These are phyloP conservation scores for Phytopythium boreale DNA, from an alignment of 352 stramenopile genomes.

Conservation along the genomic window DNA sequence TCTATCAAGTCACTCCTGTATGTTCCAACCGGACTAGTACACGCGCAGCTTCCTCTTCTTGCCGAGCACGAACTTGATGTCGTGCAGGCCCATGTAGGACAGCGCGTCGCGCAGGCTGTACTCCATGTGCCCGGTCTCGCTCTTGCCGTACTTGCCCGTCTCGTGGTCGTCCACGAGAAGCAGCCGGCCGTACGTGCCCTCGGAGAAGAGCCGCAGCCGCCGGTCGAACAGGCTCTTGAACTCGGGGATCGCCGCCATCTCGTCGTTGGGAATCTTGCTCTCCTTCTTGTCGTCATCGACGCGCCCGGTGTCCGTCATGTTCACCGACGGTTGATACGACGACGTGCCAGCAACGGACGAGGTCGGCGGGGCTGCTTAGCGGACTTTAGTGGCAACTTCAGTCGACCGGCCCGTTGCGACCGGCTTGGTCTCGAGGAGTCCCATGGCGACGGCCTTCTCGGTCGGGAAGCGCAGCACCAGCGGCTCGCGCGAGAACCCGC, in stretches of 20 bases:
- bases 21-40: neutral
- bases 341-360: neutral
- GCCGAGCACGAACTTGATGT: conserved; percentile 31
- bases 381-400: conserved; percentile 4
- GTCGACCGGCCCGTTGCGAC: neutral
- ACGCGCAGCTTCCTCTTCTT: conserved; percentile 9
- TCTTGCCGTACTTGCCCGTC: conserved; percentile 12
- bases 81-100: conserved; percentile 22
- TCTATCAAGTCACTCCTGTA: too few species aligned
- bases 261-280: neutral
- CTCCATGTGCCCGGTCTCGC: conserved; percentile 16
- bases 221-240: conserved; percentile 31
- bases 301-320: neutral
- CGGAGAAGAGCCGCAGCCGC: conserved; percentile 16
- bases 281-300: neutral
- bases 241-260: neutral
- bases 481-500: conserved; percentile 21
- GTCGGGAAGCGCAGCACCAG: conserved; percentile 16
- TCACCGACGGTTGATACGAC: neutral
- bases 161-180: conserved; percentile 26
- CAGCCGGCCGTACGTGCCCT: conserved; percentile 20
- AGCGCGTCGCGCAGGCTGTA: conserved; percentile 27
- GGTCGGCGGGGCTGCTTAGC: neutral
- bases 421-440: conserved; percentile 13
- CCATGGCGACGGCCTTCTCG: conserved; percentile 28